These are phyloP conservation scores for Tetradesmus lagerheimii DNA, from an alignment of 139 green algal genomes.

Conservation along the genomic window DNA sequence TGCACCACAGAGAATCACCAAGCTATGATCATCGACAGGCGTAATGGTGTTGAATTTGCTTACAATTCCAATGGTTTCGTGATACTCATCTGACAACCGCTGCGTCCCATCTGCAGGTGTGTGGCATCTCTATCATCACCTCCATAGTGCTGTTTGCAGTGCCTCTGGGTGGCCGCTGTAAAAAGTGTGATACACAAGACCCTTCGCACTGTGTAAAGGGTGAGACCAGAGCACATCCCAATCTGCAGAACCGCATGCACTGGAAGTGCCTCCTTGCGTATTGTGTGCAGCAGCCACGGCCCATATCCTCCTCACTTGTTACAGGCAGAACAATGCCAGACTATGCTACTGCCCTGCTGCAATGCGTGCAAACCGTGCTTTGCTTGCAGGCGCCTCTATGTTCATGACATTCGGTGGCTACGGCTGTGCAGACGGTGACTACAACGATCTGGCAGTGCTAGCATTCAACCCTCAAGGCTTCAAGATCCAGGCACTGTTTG, in stretches of 20 bases:
- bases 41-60: too few relatives aligned
- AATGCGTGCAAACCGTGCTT: not conserved
- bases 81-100: not conserved
- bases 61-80: too few relatives aligned
- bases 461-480: conserved; percentile 71
- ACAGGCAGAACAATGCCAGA: not conserved
- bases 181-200: conserved; percentile 49
- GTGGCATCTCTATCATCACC: conserved; percentile 57
- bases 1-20: too few relatives aligned
- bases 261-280: too few relatives aligned
- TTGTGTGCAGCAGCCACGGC: not conserved
- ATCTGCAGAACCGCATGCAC: too few relatives aligned
- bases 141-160: conserved; percentile 64
- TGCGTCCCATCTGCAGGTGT: conserved; percentile 51
- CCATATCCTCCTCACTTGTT: not conserved
- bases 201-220: conserved; percentile 54
- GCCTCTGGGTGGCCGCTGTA: conserved; percentile 56
- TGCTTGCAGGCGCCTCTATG: conserved; percentile 24
- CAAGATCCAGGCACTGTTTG: conserved; percentile 63
- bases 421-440: conserved; percentile 24
- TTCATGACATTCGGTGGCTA: conserved; percentile 48
- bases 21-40: too few relatives aligned
- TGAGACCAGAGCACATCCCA: not conserved
- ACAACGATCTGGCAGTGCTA: conserved; percentile 72
- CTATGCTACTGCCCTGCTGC: too few relatives aligned